Evolutionary conservation across 2,329 filamentous ascomycete genomes (phyloP).

Genomic region (Fragosphaeria purpurea): DNA sequence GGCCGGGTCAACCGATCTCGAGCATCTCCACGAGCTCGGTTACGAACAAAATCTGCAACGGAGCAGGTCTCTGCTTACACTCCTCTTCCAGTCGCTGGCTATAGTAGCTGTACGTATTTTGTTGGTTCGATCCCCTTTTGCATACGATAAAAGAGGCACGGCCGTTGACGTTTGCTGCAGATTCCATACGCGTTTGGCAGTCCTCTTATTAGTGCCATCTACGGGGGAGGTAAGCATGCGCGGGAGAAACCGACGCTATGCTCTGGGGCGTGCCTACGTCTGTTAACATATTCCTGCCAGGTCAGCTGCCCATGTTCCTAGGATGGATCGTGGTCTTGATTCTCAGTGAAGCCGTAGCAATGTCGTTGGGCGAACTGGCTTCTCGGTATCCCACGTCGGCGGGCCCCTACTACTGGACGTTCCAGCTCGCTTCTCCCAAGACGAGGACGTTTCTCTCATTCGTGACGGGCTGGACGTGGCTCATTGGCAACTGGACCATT

Average conservation of each 20-base stretch:
- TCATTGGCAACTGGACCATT: conserved; percentile 73
- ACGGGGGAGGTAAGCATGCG: conserved; percentile 5
- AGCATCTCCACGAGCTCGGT: conserved; percentile 27
- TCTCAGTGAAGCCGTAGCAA: conserved; percentile 43
- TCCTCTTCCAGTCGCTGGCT: conserved; percentile 44
- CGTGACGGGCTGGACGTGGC: conserved; percentile 67
- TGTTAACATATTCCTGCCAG: neutral
- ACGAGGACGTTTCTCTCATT: conserved; percentile 57
- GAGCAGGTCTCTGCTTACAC: conserved; percentile 49
- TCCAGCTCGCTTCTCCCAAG: conserved; percentile 55
- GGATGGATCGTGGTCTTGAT: conserved; percentile 45
- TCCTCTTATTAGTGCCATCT: conserved; percentile 10
- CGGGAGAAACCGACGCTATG: too few relatives aligned
- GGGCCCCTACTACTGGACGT: conserved; percentile 65
- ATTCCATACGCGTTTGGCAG: conserved; percentile 10
- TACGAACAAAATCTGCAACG: conserved; percentile 48
- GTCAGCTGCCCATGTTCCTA: conserved; percentile 35
- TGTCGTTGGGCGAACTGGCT: conserved; percentile 14
- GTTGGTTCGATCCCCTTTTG: neutral
- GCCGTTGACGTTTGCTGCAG: neutral
- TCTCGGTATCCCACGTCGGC: conserved; percentile 8
- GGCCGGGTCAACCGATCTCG: neutral
- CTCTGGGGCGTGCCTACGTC: neutral
- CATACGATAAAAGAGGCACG: too few relatives aligned
- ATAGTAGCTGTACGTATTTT: conserved; percentile 7